Evolutionary conservation across 345 rosid species (phyloP).

Genomic region (Salix suchowensis): DNA sequence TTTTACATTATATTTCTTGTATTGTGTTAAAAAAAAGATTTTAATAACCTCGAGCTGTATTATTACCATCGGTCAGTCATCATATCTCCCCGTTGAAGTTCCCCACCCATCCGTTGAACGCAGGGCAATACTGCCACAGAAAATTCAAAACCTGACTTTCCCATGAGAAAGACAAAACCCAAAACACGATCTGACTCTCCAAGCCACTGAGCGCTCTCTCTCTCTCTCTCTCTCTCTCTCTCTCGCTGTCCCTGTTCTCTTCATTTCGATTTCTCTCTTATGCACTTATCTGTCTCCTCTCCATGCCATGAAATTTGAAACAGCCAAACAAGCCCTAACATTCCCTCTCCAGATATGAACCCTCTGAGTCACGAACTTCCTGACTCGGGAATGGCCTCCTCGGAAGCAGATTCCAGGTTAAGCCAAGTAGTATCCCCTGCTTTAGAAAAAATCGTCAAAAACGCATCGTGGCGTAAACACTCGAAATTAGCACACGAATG

Average conservation of each 20-base stretch:
- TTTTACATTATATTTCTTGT: too few relatives aligned
- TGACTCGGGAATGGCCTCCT: slow-evolving; percentile 94
- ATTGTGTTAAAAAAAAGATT: too few relatives aligned
- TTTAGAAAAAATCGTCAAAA: slow-evolving; percentile 79
- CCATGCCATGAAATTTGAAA: slow-evolving; percentile 7
- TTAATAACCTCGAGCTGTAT: neutral
- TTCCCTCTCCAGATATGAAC: slow-evolving; percentile 35
- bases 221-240: neutral
- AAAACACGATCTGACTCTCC: slow-evolving; percentile 46
- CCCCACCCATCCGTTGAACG: neutral
- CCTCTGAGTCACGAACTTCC: slow-evolving; percentile 21
- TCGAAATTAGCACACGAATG: slow-evolving; percentile 90
- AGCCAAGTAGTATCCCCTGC: slow-evolving; percentile 67
- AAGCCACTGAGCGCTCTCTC: neutral
- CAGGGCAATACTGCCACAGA: slow-evolving; percentile 30
- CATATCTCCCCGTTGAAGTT: neutral
- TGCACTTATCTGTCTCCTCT: neutral
- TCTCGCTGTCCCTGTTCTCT: neutral
- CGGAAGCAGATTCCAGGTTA: slow-evolving; percentile 99
- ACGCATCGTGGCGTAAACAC: slow-evolving; percentile 98
- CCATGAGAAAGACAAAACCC: neutral
- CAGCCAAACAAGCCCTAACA: slow-evolving; percentile 1
- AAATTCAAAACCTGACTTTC: slow-evolving; percentile 17
- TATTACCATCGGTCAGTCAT: neutral
- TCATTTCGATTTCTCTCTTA: neutral